Percentiles rank a stretch among this genome's conserved stretches.
Evolutionary conservation across 2,329 filamentous ascomycete species (phyloP).

Genomic region (Teratosphaeria pseudoeucalypti): DNA sequence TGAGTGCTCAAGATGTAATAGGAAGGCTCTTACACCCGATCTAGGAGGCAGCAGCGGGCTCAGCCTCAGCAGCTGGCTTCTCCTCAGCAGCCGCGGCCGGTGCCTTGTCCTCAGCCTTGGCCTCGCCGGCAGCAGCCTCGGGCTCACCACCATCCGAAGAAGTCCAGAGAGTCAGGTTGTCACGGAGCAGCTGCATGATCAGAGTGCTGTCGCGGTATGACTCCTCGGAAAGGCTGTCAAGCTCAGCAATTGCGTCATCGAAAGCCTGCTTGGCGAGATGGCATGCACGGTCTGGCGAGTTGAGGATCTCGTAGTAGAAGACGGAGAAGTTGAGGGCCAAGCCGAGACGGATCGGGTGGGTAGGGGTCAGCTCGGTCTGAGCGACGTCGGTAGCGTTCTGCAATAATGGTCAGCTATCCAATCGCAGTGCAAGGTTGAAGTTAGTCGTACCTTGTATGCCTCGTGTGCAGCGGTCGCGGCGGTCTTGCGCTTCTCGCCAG

Average conservation of each 20-base stretch:
- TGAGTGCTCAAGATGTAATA: background rate
- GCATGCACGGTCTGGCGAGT: slow-evolving; percentile 94
- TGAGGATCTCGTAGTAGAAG: slow-evolving; percentile 99
- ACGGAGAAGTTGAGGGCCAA: slow-evolving; percentile 98
- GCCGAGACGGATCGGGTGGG: slow-evolving; percentile 94
- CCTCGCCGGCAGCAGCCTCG: slow-evolving; percentile 42
- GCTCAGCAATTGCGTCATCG: slow-evolving; percentile 96
- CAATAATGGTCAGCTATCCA: background rate
- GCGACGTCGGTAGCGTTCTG: slow-evolving; percentile 96
- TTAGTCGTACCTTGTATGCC: slow-evolving; percentile 81
- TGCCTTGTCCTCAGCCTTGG: slow-evolving; percentile 41
- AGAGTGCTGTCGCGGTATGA: slow-evolving; percentile 98
- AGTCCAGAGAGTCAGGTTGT: slow-evolving; percentile 97
- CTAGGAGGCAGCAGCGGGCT: slow-evolving; percentile 16
- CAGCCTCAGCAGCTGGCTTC: slow-evolving; percentile 38
- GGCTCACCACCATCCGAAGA: slow-evolving; percentile 80
- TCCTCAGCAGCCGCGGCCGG: slow-evolving; percentile 35
- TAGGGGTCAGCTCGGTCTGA: slow-evolving; percentile 92
- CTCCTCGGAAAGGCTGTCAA: slow-evolving; percentile 94
- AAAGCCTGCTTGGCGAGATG: slow-evolving; percentile 99
- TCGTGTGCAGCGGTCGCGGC: slow-evolving; percentile 81
- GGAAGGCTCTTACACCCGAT: background rate
- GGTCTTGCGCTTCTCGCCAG: slow-evolving; percentile 82
- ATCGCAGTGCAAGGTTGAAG: background rate
- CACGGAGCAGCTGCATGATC: slow-evolving; percentile 97